Percentiles rank a stretch among this genome's conserved stretches.
Evolutionary conservation across 1,284 basidiomycete genomes (phyloP).

Genomic region (Caloboletus inedulis): DNA sequence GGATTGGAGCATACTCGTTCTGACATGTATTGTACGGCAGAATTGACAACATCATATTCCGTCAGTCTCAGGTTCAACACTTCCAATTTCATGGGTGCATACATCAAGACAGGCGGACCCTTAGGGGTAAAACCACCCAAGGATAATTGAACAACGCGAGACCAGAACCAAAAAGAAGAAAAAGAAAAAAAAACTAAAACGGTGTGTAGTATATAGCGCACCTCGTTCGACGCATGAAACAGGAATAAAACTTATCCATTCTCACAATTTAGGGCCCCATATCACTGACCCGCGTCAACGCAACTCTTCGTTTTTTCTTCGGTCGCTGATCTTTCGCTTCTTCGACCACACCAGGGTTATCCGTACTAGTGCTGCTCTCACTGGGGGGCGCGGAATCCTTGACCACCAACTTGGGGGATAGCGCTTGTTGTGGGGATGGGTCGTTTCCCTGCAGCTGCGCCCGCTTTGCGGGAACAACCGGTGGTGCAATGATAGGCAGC

Average conservation of each 20-base stretch:
- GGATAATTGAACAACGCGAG: slow-evolving; percentile 12
- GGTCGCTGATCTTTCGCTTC: slow-evolving; percentile 48
- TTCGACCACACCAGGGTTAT: slow-evolving; percentile 18
- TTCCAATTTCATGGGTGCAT: slow-evolving; percentile 1
- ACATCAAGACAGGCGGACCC: slow-evolving; percentile 11
- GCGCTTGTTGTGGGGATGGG: slow-evolving; percentile 53
- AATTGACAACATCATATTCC: slow-evolving; percentile 16
- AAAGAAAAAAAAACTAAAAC: slow-evolving; percentile 16
- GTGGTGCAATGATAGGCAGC: slow-evolving; percentile 41
- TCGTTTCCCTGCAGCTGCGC: slow-evolving; percentile 33
- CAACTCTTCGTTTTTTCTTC: slow-evolving; percentile 89
- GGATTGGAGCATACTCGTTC: slow-evolving; percentile 4
- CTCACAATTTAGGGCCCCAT: slow-evolving; percentile 38
- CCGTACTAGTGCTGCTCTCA: slow-evolving; percentile 10
- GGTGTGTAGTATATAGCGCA: slow-evolving; percentile 17
- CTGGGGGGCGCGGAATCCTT: slow-evolving; percentile 14
- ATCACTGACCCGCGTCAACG: slow-evolving; percentile 70
- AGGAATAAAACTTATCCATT: neutral
- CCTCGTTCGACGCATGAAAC: slow-evolving; percentile 5
- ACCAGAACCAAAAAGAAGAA: neutral
- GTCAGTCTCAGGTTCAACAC: slow-evolving; percentile 12
- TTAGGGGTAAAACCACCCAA: neutral
- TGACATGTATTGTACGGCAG: slow-evolving; percentile 10
- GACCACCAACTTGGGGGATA: slow-evolving; percentile 33
- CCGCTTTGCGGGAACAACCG: slow-evolving; percentile 50